Base-by-base conservation (phyloP, 805 yeast genomes). In the Tanozyma kutaoensis region DNA sequence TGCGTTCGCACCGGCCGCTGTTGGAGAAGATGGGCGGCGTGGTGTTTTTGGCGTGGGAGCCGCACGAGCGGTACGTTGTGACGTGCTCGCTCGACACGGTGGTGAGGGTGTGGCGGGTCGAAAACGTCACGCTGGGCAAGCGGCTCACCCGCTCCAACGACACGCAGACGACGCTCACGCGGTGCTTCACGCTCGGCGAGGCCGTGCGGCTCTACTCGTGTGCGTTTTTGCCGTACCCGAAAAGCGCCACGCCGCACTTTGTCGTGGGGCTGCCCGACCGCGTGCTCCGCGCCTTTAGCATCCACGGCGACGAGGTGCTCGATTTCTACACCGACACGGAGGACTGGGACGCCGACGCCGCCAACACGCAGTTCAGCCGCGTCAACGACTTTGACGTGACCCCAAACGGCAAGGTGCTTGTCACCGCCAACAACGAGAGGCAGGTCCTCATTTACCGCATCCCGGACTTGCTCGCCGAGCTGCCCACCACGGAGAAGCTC, bases 211-310 rank as follows among this genome's bases (percentile, higher is more conserved):
- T 58, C 1, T 56, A 59, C 54, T 48, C 62, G 16, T 72, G 85
- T 37, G 86, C 74, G 35, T 85, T 88, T 71, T 52, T 77, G 26
- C 80, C 77, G 4, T 32, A 37, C 27, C 32, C 34, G 12, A 28
- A 30, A 11, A 28, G 28, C 12, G 23, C 36, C 4, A 40, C 45
- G 10, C 62, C 63, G 1, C 56, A 64, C 28, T 75, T 84, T 38
- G 62, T 79, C 4, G 59, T 80, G 13, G 88, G 93, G 0, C 73
- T 86, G 0, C 85, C 86, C 0, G 94, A 80, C 44, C 72, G 74
- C 34, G 75, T 51, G 4, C 42, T 60, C 22, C 55, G 55, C 31
- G 62, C 55, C 1, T 60, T 38, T 29, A 53, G 56, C 28, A 34
- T 59, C 8, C 45, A 54, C 26, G 66, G 66, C 3, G 38, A 38